Conservation (phyloP, 2,329 filamentous ascomycete genomes). For the Emericellopsis atlantica region DNA sequence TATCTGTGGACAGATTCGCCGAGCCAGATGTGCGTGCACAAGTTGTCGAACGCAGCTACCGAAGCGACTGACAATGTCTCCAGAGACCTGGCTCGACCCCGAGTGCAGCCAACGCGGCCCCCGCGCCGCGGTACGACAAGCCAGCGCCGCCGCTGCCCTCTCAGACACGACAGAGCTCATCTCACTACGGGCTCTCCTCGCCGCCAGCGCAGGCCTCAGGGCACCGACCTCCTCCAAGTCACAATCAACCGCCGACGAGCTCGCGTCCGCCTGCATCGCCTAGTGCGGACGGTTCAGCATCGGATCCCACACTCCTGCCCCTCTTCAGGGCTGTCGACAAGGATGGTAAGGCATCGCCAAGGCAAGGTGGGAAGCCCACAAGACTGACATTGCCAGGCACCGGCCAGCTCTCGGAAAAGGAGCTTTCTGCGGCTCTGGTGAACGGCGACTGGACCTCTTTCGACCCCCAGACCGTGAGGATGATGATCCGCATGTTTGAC, state of each 20-base stretch:
- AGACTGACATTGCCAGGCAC: constrained; percentile 32
- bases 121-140: constrained; percentile 5
- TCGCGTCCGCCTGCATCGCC: constrained; percentile 57
- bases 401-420: constrained; percentile 72
- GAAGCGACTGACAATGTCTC: background rate
- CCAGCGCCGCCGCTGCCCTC: constrained; percentile 9
- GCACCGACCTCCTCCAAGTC: constrained; percentile 21
- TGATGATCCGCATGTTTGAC: constrained; percentile 99
- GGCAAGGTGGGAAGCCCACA: background rate
- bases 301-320: constrained; percentile 66
- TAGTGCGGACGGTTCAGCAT: constrained; percentile 32
- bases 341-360: constrained; percentile 47
- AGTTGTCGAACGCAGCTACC: constrained; percentile 4
- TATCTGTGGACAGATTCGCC: constrained; percentile 42
- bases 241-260: constrained; percentile 39
- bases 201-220: constrained; percentile 5
- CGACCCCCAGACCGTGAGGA: constrained; percentile 83
- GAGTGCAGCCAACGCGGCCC: background rate
- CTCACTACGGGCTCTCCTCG: constrained; percentile 8
- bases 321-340: constrained; percentile 89
- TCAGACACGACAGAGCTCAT: constrained; percentile 29
- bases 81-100: constrained; percentile 2
- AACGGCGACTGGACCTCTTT: constrained; percentile 96
- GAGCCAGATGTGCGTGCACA: constrained; percentile 44
- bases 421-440: constrained; percentile 81